Conservation (phyloP, 805 yeast genomes). For the Scheffersomyces coipomensis region DNA sequence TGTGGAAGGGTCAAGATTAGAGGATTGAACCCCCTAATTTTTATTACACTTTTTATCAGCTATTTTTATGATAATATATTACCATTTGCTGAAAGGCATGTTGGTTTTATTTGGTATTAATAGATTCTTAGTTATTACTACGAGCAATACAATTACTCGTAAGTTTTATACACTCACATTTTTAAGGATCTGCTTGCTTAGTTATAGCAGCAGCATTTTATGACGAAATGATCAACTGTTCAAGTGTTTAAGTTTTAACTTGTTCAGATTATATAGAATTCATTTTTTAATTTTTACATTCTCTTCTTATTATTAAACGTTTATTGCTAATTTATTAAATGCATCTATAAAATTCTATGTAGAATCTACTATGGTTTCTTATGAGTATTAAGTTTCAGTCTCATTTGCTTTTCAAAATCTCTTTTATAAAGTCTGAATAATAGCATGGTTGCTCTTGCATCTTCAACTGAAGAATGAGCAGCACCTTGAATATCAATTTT, state of each 20-base stretch:
- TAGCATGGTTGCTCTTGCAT: constrained; percentile 85
- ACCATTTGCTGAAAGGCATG: no score
- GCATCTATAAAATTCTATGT: background rate
- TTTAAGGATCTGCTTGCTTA: no score
- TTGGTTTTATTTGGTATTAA: no score
- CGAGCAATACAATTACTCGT: no score
- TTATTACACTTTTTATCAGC: no score
- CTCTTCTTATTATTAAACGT: background rate
- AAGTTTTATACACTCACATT: no score
- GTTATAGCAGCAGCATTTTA: no score
- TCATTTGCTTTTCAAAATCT: constrained; percentile 51
- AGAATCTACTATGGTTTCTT: background rate
- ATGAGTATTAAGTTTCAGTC: background rate
- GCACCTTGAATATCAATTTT: constrained; percentile 66
- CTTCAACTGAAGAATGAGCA: constrained; percentile 85
- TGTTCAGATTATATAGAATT: background rate
- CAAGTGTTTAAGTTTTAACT: background rate
- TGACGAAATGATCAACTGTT: no score
- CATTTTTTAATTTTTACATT: no score
- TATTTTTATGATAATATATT: no score
- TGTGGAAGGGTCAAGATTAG: constrained; percentile 34
- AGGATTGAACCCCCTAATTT: constrained; percentile 15
- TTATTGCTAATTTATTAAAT: background rate
- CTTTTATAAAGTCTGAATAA: constrained; percentile 62
- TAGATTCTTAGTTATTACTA: no score